Evolutionary conservation across 73 alveolate genomes (phyloP).

Genomic region (Symbiodinium natans): DNA sequence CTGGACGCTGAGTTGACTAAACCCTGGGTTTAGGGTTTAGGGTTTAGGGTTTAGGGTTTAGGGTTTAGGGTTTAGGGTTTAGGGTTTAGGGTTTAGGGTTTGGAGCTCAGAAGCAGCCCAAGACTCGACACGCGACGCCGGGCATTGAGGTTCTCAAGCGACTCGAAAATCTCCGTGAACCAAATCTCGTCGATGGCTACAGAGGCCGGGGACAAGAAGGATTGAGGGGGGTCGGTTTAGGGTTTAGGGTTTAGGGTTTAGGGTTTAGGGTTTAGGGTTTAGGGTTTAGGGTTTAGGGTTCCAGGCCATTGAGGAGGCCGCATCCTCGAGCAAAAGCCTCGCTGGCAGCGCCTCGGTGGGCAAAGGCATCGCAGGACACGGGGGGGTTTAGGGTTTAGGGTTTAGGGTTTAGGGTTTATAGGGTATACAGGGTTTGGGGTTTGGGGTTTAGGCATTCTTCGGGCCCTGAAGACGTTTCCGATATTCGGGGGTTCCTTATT

Average conservation of each 20-base stretch:
- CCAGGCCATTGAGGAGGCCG: neutral
- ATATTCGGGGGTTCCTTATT: neutral
- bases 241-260: neutral
- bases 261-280: neutral
- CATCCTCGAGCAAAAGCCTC: neutral
- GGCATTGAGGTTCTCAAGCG: neutral
- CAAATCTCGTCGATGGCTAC: neutral
- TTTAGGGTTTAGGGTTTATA: neutral
- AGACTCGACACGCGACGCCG: too few relatives aligned
- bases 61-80: too few relatives aligned
- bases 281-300: too few relatives aligned
- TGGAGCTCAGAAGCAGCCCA: too few relatives aligned
- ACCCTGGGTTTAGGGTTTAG: too few relatives aligned
- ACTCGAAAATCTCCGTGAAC: neutral
- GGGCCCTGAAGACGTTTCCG: neutral
- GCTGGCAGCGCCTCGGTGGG: neutral
- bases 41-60: too few relatives aligned
- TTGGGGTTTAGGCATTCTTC: too few relatives aligned
- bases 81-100: too few relatives aligned
- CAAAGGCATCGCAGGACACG: neutral
- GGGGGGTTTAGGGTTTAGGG: neutral
- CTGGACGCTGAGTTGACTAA: too few relatives aligned
- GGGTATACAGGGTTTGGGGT: neutral
- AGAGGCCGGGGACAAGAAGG: neutral
- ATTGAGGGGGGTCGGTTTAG: neutral